Evolutionary conservation across 164 flowering plant genomes (phyloP).

Genomic region (Litsea cubeba): DNA sequence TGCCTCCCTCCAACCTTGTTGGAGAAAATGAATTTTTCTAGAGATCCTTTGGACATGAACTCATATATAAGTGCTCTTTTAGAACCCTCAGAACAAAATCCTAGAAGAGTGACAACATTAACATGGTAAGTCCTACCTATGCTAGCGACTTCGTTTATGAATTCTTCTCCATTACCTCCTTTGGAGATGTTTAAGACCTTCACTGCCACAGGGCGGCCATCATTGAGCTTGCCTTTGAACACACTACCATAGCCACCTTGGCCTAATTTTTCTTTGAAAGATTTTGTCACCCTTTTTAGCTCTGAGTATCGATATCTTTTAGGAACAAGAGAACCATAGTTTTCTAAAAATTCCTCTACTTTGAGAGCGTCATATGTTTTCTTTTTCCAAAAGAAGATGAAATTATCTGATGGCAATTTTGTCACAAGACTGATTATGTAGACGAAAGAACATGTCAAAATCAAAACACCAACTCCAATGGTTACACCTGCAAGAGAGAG

Average conservation of each 20-base stretch:
- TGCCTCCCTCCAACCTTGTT: background rate
- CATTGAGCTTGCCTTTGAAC: slow-evolving; percentile 33
- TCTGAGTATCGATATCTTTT: slow-evolving; percentile 31
- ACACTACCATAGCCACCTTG: slow-evolving; percentile 46
- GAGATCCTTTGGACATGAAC: slow-evolving; percentile 12
- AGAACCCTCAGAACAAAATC: slow-evolving; percentile 6
- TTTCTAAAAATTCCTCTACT: too few relatives aligned
- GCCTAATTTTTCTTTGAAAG: slow-evolving; percentile 35
- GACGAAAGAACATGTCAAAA: too few relatives aligned
- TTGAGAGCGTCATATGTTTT: too few relatives aligned
- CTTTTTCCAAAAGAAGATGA: too few relatives aligned
- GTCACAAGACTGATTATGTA: too few relatives aligned
- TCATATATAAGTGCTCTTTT: slow-evolving; percentile 12
- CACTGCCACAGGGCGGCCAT: slow-evolving; percentile 37
- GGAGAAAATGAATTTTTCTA: slow-evolving; percentile 9
- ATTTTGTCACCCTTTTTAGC: slow-evolving; percentile 32
- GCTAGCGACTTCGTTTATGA: slow-evolving; percentile 12
- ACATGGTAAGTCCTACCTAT: slow-evolving; percentile 12
- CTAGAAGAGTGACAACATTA: slow-evolving; percentile 6
- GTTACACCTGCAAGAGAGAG: too few relatives aligned
- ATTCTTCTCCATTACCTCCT: slow-evolving; percentile 8
- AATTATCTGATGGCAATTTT: too few relatives aligned
- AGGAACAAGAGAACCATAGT: too few relatives aligned
- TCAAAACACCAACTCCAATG: too few relatives aligned
- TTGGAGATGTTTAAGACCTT: slow-evolving; percentile 29